Evolutionary conservation across 1,284 basidiomycete species (phyloP).

Genomic region (Exsudoporus floridanus): DNA sequence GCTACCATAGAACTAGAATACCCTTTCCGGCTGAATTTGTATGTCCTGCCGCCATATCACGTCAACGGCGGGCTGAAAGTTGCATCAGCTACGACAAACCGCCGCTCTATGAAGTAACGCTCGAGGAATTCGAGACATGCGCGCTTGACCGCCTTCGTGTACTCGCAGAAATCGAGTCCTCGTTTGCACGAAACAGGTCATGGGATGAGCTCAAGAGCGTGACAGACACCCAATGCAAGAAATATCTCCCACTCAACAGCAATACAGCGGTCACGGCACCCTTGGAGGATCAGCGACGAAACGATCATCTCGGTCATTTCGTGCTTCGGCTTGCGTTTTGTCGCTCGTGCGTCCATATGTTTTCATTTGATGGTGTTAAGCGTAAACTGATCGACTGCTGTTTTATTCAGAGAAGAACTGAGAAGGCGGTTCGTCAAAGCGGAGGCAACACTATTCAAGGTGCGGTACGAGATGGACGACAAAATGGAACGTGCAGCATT

Average conservation of each 20-base stretch:
- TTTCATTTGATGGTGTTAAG: background rate
- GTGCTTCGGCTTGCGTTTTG: conserved; percentile 95
- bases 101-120: conserved; percentile 85
- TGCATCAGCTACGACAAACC: conserved; percentile 77
- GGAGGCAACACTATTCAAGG: conserved; percentile 82
- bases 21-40: conserved; percentile 82
- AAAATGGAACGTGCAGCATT: conserved; percentile 67
- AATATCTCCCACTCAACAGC: conserved; percentile 71
- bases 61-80: conserved; percentile 5
- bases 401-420: conserved; percentile 76
- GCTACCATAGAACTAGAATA: conserved; percentile 38
- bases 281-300: conserved; percentile 68
- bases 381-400: background rate
- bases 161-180: conserved; percentile 94
- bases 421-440: conserved; percentile 88
- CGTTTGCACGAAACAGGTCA: conserved; percentile 78
- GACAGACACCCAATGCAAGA: conserved; percentile 58
- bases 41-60: conserved; percentile 31
- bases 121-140: conserved; percentile 94
- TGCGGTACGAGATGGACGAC: conserved; percentile 80
- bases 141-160: conserved; percentile 89
- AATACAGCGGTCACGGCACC: conserved; percentile 53
- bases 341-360: conserved; percentile 71
- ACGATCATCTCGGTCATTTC: conserved; percentile 93
- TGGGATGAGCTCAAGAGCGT: conserved; percentile 75